Base-by-base conservation (phyloP, 202 grass and related monocot genomes). In the Schoenoplectus triqueter region DNA sequence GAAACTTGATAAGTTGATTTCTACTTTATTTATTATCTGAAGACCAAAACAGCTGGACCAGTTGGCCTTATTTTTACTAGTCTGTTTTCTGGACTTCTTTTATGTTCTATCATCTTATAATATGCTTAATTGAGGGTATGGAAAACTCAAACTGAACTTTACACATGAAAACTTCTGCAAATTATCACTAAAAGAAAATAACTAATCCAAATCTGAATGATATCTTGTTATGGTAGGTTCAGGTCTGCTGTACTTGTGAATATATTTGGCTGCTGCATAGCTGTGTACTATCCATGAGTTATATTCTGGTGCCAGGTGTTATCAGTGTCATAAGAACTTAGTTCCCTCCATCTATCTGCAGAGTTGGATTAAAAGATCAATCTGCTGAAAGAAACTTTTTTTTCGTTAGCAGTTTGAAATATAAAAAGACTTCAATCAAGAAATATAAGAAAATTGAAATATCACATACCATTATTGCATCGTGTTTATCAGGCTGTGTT, bases 401-500 rank as follows among this genome's bases (percentile, higher is more conserved):
- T 31, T 31, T 31, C 31, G 31, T 31, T 31, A 31, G 31, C 31
- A 31, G 31, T 31, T 31, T 31, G 31, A 31, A 31, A 31, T 31
- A 31, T 31, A 31, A 31, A 31, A 31, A 31, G 31, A 31, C 31
- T 31, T 31, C 31, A 31, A 31, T 31, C 31, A 31, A 31, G 31
- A 31, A 31, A 31, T 31, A 31, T 31, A 31, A 31, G 31, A 31
- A 31, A 31, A 31, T 31, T 31, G 31, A 31, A 31, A 31, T 31
- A 31, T 31, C 31, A 31, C 31, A 31, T 31, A 31, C 31, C 31
- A 31, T 31, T 31, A 31, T 31, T 31, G 31, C 31, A 31, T 31
- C 1, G 31, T 31, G 31, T 31, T 31, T 31, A 31, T 31, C 86
- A 97, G 95, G 90, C 80, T 78, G 91, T 94, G 88, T 80, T 97